These are phyloP conservation scores for Coemansia sp. DNA, from an alignment of 192 early-diverging fungal species.

Conservation along the genomic window DNA sequence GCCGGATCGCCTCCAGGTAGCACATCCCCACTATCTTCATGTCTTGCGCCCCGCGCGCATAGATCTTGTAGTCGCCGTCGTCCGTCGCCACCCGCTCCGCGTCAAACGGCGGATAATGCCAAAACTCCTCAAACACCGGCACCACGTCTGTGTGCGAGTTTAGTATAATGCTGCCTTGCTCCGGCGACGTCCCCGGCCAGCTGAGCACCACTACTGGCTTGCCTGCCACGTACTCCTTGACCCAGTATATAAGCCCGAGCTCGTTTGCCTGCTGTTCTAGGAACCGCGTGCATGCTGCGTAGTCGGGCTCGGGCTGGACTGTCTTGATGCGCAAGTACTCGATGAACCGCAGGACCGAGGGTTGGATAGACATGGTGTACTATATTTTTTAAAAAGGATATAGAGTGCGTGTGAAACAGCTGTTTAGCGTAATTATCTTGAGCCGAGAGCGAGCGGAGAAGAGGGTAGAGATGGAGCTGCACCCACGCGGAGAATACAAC, in stretches of 20 bases:
- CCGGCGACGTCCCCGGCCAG: constrained; percentile 58
- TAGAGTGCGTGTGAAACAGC: background rate
- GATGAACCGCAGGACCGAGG: constrained; percentile 57
- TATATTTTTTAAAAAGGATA: background rate
- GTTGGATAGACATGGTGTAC: background rate
- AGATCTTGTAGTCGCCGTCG: constrained; percentile 62
- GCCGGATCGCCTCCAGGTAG: constrained; percentile 78
- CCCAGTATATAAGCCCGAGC: constrained; percentile 57
- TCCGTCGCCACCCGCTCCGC: constrained; percentile 54
- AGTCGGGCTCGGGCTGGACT: constrained; percentile 81
- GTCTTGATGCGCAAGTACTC: constrained; percentile 84
- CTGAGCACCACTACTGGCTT: constrained; percentile 74
- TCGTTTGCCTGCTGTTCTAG: constrained; percentile 65
- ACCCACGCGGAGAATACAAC: too few species aligned
- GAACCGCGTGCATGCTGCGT: constrained; percentile 58
- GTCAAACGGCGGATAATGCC: constrained; percentile 74
- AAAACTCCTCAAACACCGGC: constrained; percentile 73
- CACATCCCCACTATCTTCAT: constrained; percentile 86
- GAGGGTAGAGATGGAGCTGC: constrained; percentile 16
- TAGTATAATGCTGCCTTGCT: constrained; percentile 61
- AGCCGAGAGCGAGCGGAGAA: constrained; percentile 2
- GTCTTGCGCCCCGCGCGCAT: constrained; percentile 83
- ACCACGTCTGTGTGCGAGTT: constrained; percentile 91
- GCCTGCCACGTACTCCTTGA: constrained; percentile 54
- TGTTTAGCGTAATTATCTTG: too few species aligned